Percentiles rank a stretch among this genome's conserved stretches.
Evolutionary conservation across 805 yeast species (phyloP).

Genomic region (Suhomyces emberorum): DNA sequence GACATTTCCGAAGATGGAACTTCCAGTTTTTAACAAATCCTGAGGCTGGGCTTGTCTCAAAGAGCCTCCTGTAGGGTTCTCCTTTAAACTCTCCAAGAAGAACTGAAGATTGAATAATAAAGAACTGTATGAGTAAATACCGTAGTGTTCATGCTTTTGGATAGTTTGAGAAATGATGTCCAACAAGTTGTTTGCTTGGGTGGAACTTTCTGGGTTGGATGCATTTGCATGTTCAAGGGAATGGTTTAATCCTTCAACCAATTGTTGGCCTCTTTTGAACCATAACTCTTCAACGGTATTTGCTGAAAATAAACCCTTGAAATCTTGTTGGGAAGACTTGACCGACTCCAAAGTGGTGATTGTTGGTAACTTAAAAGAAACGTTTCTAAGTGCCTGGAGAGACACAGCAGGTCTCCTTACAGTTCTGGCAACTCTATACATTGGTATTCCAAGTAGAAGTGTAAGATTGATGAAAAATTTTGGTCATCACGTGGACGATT

Average conservation of each 20-base stretch:
- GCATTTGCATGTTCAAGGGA: constrained; percentile 19
- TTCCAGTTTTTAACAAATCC: constrained; percentile 47
- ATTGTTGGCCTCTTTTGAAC: constrained; percentile 35
- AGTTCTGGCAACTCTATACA: constrained; percentile 9
- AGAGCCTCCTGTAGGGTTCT: constrained; percentile 15
- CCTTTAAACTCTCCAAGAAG: constrained; percentile 43
- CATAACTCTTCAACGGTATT: constrained; percentile 34
- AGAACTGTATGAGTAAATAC: constrained; percentile 44
- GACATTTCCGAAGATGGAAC: constrained; percentile 30
- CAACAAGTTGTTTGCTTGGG: constrained; percentile 14
- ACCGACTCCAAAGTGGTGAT: constrained; percentile 29
- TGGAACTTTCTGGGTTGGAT: constrained; percentile 1
- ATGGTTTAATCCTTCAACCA: constrained; percentile 34
- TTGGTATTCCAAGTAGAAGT: not conserved
- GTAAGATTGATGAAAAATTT: not conserved
- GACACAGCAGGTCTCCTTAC: not conserved
- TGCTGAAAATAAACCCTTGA: constrained; percentile 34
- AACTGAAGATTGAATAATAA: constrained; percentile 48
- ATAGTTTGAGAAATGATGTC: constrained; percentile 39
- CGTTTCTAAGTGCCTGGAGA: constrained; percentile 11
- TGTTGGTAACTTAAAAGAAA: constrained; percentile 34
- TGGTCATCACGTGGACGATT: not conserved
- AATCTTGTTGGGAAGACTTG: constrained; percentile 23
- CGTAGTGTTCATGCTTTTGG: constrained; percentile 43
- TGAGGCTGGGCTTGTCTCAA: constrained; percentile 18